A percentile compares a stretch with the other conserved stretches of the same genome.
phyloP scores from a whole-genome alignment of 768 basidiomycete species.

The Lactarius indigo region DNA sequence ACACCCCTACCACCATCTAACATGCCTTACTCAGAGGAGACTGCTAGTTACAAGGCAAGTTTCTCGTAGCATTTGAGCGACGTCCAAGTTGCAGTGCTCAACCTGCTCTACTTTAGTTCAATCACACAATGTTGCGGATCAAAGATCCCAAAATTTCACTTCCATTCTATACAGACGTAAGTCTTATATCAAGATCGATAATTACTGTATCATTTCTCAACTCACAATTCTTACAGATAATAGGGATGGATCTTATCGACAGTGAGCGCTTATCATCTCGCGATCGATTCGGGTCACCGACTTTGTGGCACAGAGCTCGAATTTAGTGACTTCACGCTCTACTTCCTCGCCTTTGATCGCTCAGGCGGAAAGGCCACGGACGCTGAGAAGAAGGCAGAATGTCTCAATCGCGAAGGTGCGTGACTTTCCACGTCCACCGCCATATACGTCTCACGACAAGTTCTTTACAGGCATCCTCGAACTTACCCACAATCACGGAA shows the following conservation, averaged over 20 bases:
- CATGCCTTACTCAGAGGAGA: slow-evolving; percentile 26
- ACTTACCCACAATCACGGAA: slow-evolving; percentile 87
- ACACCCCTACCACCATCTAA: not conserved
- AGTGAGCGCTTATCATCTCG: slow-evolving; percentile 23
- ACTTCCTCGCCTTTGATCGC: slow-evolving; percentile 81
- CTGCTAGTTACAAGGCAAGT: slow-evolving; percentile 21
- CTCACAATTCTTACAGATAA: slow-evolving; percentile 23
- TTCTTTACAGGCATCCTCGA: slow-evolving; percentile 64
- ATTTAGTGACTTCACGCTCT: slow-evolving; percentile 66
- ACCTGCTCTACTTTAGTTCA: slow-evolving; percentile 47
- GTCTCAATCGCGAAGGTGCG: slow-evolving; percentile 65
- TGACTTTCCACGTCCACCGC: not conserved
- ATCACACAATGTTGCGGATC: slow-evolving; percentile 86
- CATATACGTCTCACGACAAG: not conserved
- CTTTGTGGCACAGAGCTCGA: slow-evolving; percentile 42
- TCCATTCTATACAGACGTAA: slow-evolving; percentile 72
- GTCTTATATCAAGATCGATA: slow-evolving; percentile 22
- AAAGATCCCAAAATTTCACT: slow-evolving; percentile 83
- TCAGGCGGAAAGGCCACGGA: slow-evolving; percentile 44
- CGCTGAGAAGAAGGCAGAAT: slow-evolving; percentile 50
- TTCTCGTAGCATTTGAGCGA: not conserved
- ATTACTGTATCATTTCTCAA: not conserved
- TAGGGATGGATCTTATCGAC: slow-evolving; percentile 34
- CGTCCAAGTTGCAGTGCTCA: not conserved
- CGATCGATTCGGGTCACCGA: not conserved